Conservation (phyloP, 805 yeast species). For the Starmerella potacharoeniae region DNA sequence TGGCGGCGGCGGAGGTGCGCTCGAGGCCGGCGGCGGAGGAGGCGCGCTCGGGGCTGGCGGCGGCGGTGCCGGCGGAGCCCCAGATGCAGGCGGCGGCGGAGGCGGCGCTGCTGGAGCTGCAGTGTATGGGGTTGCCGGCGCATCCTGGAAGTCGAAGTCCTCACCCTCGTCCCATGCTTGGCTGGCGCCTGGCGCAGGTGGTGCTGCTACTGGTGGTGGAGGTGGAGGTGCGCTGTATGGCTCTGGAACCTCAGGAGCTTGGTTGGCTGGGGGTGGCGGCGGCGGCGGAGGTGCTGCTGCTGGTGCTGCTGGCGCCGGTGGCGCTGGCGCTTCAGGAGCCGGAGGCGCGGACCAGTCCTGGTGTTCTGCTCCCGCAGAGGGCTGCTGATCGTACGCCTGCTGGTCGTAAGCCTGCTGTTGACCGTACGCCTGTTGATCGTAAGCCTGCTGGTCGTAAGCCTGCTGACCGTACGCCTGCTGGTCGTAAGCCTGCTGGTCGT, state of each 20-base stretch:
- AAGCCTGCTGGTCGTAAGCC: too few species aligned
- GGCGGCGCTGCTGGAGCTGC: constrained; percentile 26
- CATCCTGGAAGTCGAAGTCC: constrained; percentile 13
- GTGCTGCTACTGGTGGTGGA: neutral
- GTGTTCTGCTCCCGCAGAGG: too few species aligned
- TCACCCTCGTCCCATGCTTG: constrained; percentile 18
- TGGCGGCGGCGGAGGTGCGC: constrained; percentile 25
- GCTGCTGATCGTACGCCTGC: too few species aligned
- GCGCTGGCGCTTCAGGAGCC: neutral
- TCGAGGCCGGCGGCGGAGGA: constrained; percentile 22
- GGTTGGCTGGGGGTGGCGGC: neutral
- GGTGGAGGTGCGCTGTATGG: neutral
- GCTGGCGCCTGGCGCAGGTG: constrained; percentile 13
- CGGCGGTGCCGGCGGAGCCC: constrained; percentile 23
- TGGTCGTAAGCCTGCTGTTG: too few species aligned
- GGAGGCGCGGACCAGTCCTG: too few species aligned
- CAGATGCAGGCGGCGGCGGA: constrained; percentile 21
- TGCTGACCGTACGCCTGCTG: neutral
- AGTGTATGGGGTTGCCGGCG: constrained; percentile 5
- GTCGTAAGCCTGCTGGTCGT: neutral
- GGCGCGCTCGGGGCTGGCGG: constrained; percentile 32
- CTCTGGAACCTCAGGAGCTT: constrained; percentile 23
- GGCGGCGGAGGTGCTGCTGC: neutral
- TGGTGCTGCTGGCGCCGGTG: neutral
- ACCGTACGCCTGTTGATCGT: neutral